These are phyloP conservation scores for Termitomyces sp. DNA, from an alignment of 768 basidiomycete species.

Conservation along the genomic window DNA sequence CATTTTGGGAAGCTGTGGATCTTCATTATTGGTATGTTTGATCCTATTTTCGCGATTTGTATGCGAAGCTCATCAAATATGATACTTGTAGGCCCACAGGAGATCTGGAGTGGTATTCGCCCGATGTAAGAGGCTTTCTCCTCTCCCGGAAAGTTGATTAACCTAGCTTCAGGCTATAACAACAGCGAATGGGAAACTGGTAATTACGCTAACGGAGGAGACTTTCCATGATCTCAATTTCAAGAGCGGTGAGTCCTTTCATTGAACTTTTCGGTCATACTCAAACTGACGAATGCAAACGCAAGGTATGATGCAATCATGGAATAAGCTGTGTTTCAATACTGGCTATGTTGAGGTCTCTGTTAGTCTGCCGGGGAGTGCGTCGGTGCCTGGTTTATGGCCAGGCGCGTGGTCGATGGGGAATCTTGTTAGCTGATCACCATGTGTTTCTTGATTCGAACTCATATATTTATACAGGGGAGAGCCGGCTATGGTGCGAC, in stretches of 20 bases:
- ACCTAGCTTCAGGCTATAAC: slow-evolving; percentile 49
- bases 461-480: slow-evolving; percentile 38
- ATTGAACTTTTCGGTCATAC: slow-evolving; percentile 23
- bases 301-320: slow-evolving; percentile 70
- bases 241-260: slow-evolving; percentile 54
- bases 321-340: slow-evolving; percentile 96
- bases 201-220: slow-evolving; percentile 74
- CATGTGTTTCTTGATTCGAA: not conserved
- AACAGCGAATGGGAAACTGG: slow-evolving; percentile 73
- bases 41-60: not conserved
- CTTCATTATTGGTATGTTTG: slow-evolving; percentile 74
- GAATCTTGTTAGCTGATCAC: slow-evolving; percentile 45
- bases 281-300: slow-evolving; percentile 3
- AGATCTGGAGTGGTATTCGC: slow-evolving; percentile 85
- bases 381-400: slow-evolving; percentile 72
- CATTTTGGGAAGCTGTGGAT: slow-evolving; percentile 86
- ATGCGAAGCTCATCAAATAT: not conserved
- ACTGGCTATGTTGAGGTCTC: slow-evolving; percentile 87
- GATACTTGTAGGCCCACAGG: slow-evolving; percentile 49
- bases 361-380: slow-evolving; percentile 69
- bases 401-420: slow-evolving; percentile 83
- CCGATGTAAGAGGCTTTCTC: slow-evolving; percentile 38
- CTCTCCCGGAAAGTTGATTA: not conserved
- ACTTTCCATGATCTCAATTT: slow-evolving; percentile 81
- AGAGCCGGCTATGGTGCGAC: slow-evolving; percentile 87